Base-by-base conservation (phyloP, 1,139 yeast species). In the Saccharomycopsis hybrid region DNA sequence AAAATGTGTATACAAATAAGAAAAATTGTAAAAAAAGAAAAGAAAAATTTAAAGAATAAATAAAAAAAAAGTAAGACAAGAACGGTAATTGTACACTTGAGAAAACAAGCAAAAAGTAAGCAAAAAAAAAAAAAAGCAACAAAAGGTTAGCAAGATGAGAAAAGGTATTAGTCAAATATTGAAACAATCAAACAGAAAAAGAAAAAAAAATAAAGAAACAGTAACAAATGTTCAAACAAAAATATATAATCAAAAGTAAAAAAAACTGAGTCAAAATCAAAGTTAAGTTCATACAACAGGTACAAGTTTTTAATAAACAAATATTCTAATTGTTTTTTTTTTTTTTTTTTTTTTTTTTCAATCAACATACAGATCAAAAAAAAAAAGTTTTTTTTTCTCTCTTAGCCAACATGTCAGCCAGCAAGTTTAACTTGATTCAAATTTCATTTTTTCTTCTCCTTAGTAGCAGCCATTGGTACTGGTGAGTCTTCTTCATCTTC, bases 401-500 rank as follows among this genome's bases (percentile, higher is more conserved):
- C 24, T 27, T 8, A 18, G 8, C 35, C 8, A 32, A 32, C 11
- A 32, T 8, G 11, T 32, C 8, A 8, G 13, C 4, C 39, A 18
- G 39, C 24, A 36, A 18, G 24, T 36, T 18, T 18, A n/a, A 36
- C 4, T 36, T 36, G 13, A 36, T 36, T 8, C 24, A 36, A 36
- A 18, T 18, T 36, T 18, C 24, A 11, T 36, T 36, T n/a, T 8
- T 18, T n/a, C 39, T 32, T 11, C 8, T 32, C 8, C 11, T 8
- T 8, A 11, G 8, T 8, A 32, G 35, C 35, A 32, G 8, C 8
- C 8, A 32, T 8, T 32, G 11, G 4, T 33, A 33, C 4, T 33
- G 40, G 37, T 25, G 37, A 35, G 24, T 71, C 77, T 55, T 80
- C 85, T 58, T 82, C 87, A 58, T 82, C 88, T 58, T 78, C 78